Evolutionary conservation across 148 eudicot genomes (phyloP).

Genomic region (Fagopyrum homotropicum): DNA sequence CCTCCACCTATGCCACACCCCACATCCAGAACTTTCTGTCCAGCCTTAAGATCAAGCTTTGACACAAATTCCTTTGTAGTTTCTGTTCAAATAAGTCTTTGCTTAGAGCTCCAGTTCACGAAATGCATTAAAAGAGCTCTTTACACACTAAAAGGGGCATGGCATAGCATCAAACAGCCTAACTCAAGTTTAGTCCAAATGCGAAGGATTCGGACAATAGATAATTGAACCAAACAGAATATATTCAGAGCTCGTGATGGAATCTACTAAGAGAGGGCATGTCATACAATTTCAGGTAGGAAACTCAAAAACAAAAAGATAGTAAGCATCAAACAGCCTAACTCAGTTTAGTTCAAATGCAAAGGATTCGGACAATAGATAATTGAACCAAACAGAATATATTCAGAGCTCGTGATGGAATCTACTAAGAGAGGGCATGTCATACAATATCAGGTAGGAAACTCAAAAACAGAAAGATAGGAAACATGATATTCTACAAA

Average conservation of each 20-base stretch:
- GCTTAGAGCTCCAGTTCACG: background rate
- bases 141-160: background rate
- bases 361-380: background rate
- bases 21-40: slow-evolving; percentile 93
- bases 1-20: slow-evolving; percentile 99
- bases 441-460: background rate
- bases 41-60: slow-evolving; percentile 77
- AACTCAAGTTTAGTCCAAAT: background rate
- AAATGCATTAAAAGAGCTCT: background rate
- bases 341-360: background rate
- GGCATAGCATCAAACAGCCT: background rate
- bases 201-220: background rate
- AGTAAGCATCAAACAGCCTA: background rate
- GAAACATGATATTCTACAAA: background rate
- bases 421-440: background rate
- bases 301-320: background rate
- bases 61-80: slow-evolving; percentile 90
- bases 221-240: background rate
- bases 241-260: background rate
- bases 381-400: background rate
- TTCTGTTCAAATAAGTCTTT: slow-evolving; percentile 22
- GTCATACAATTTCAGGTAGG: background rate
- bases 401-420: background rate
- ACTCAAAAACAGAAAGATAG: background rate
- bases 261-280: background rate